Evolutionary conservation across 2,329 filamentous ascomycete genomes (phyloP), one percentile per base, ranked within the genome.

Genomic region (Colletotrichum gloeosporioides): DNA sequence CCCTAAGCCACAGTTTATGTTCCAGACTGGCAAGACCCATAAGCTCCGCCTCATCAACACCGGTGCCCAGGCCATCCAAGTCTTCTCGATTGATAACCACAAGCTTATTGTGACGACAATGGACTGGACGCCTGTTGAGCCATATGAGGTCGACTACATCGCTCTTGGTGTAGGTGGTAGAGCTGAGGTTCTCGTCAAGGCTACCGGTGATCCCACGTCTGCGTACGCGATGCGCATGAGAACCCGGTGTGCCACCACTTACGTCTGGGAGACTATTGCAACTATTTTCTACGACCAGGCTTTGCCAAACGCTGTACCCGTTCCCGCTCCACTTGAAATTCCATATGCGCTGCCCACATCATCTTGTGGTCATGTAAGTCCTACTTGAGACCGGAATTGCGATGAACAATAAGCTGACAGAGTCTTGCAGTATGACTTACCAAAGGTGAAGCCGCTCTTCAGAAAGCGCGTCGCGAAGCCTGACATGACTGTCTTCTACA

Each of bases 61-160:
- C n/a, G 69, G 71, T 8, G 66, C 73, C 36, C 71, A 77, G 61
- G 75, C 75, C 8, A 62, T 71, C 59, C 75, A 77, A n/a, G 63
- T 77, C 32, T 71, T 77, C 22, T 77, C 75, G 8, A 71, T 77
- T 34, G 75, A 77, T 13, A 34, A 68, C 10, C 75, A 77, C 29
- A 77, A 49, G 31, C 27, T 77, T 18, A 64, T 53, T 16, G 71
- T 77, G 12, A 67, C 61, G 16, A 44, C 65, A 3, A 71, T 67
- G 75, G 75, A 77, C 39, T 75, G 69, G 55, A 68, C 69, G 1
- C 75, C 75, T 8, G 62, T 77, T 4, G 71, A 77, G 32, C 75
- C 75, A 16, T 77, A 77, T 25, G 71, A 77, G 39, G 75, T 67
- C 25, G 75, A 71, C 8, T 71, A 53, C 10, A 44, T 77, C 29